These are phyloP conservation scores for Liquidambar formosana DNA, from an alignment of 164 flowering plant species.

Conservation along the genomic window DNA sequence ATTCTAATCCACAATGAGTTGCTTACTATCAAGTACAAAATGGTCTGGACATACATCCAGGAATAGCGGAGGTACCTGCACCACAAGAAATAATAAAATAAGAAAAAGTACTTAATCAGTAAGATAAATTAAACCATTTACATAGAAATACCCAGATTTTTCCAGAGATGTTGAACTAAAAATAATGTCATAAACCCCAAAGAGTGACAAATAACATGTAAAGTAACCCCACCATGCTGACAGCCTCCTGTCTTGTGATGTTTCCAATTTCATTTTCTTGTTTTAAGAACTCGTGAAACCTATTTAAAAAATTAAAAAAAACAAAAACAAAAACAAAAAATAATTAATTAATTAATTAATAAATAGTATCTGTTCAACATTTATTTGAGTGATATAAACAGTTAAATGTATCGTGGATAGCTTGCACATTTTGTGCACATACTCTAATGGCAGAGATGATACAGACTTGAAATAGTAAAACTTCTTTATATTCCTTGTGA, in stretches of 20 bases:
- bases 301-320: conserved; percentile 26
- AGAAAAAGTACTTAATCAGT: background rate
- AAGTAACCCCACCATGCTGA: conserved; percentile 81
- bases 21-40: conserved; percentile 92
- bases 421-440: no score
- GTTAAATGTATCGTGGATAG: no score
- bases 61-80: conserved; percentile 94
- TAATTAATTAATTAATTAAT: background rate
- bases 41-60: conserved; percentile 83
- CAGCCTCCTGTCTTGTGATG: conserved; percentile 98
- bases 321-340: background rate
- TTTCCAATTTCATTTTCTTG: conserved; percentile 96
- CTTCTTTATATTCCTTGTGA: no score
- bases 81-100: conserved; percentile 12
- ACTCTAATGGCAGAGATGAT: no score
- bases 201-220: background rate
- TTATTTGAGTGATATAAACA: background rate
- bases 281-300: conserved; percentile 96
- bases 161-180: background rate
- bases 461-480: no score
- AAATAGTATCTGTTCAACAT: background rate
- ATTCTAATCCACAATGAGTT: conserved; percentile 10
- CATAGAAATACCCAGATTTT: background rate
- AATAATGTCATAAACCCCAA: conserved; percentile 7
- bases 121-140: background rate